Conservation (phyloP, 257 asterid genomes). For the Primulina huaijiensis region DNA sequence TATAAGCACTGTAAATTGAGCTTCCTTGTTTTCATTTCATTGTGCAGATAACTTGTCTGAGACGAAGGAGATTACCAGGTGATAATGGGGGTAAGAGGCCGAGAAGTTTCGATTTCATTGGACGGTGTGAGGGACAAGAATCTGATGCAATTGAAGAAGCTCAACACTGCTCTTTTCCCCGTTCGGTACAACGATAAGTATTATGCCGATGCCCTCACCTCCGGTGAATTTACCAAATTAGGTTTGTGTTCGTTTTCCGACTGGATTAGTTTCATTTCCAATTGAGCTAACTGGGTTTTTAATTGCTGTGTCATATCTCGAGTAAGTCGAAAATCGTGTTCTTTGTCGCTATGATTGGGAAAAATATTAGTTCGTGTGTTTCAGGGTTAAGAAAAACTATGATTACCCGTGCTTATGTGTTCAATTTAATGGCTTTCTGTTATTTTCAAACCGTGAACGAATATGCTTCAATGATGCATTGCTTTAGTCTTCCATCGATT, state of each 20-base stretch:
- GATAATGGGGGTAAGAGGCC: constrained; percentile 61
- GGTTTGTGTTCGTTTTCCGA: constrained; percentile 37
- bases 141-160: constrained; percentile 91
- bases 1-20: too few species aligned
- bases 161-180: constrained; percentile 81
- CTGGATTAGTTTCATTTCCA: too few species aligned
- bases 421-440: background rate
- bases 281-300: background rate
- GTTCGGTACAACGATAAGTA: constrained; percentile 89
- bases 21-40: background rate
- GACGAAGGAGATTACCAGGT: constrained; percentile 23
- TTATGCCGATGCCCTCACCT: constrained; percentile 81
- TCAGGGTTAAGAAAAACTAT: too few species aligned
- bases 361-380: too few species aligned
- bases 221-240: constrained; percentile 85
- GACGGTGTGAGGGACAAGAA: constrained; percentile 89
- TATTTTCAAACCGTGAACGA: background rate
- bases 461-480: background rate
- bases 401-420: background rate
- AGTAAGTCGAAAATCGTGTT: background rate
- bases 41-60: background rate
- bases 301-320: background rate
- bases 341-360: background rate
- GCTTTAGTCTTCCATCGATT: background rate
- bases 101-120: constrained; percentile 63